Base-by-base conservation (phyloP, 1,139 yeast genomes). In the Lodderomyces elongisporus region DNA sequence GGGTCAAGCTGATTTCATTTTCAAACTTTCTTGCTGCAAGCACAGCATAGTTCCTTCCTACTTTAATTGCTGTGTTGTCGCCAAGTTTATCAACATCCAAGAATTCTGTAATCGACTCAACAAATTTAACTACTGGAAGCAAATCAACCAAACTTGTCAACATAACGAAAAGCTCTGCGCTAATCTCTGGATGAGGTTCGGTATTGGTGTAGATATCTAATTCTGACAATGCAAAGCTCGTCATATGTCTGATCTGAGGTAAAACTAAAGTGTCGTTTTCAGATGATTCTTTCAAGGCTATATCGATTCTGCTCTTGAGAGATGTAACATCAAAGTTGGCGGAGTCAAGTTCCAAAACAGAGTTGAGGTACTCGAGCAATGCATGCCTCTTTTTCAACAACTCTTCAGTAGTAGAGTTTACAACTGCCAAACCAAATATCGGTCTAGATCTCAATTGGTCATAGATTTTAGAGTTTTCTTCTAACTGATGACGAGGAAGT, bases 51-150 rank as follows among this genome's bases (percentile, higher is more conserved):
- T 78, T 79, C 39, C 65, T 64, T 25, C 73, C 70, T 30, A 74
- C 57, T 37, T 55, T 62, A 28, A 62, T 52, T 2, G 68, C 54
- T 30, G 60, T 47, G 2, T 54, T 41, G 40, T 61, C 69, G 5
- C 56, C 44, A 25, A 66, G 52, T 36, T 66, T 64, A 28, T 66
- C 66, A 23, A 75, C 62, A 25, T 70, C 69, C 38, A 80, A 61
- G 9, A 84, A 66, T 17, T 70, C 72, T n/a, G 74, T 54, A 20
- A 83, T 70, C 2, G 94, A 77, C 18, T 70, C 66, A 25, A 84
- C 79, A 51, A 85, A 88, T 45, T 77, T 73, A 38, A 70, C 70
- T 45, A 88, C 73, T 18, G 97, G 96, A 37, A 89, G 65, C 41
- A 87, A 64, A 39, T 77, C 77, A 43, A 89, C 61, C 43, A 81